A percentile compares a stretch with the other conserved stretches of the same genome.
Evolutionary conservation across 148 eudicot species (phyloP).

Genomic region (Diospyros lotus): DNA sequence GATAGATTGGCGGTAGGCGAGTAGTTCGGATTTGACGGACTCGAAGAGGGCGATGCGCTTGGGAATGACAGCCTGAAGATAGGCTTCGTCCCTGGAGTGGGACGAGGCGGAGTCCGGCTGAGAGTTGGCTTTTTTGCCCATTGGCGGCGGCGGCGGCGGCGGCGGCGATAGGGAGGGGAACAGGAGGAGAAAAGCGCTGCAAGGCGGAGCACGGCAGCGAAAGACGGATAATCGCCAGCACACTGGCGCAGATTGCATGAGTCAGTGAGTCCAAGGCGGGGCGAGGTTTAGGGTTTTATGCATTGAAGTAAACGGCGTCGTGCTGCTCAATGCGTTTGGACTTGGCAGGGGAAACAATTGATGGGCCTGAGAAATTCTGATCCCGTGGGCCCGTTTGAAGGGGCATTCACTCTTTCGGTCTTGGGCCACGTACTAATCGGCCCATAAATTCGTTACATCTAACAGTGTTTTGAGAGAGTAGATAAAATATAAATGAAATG

Average conservation of each 20-base stretch:
- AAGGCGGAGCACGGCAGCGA: slow-evolving; percentile 21
- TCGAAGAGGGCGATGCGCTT: slow-evolving; percentile 51
- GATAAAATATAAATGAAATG: no score
- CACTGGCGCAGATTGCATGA: not conserved
- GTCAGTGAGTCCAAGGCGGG: not conserved
- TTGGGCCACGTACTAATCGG: no score
- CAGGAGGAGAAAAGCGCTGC: not conserved
- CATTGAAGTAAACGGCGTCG: not conserved
- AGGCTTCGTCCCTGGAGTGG: slow-evolving; percentile 51
- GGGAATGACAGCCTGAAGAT: slow-evolving; percentile 52
- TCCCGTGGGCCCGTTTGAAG: not conserved
- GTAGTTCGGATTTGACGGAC: slow-evolving; percentile 37
- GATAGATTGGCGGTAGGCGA: slow-evolving; percentile 29
- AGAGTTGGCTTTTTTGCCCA: slow-evolving; percentile 26
- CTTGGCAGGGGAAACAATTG: not conserved
- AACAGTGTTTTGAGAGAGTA: no score
- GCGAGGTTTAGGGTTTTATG: not conserved
- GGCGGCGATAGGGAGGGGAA: slow-evolving; percentile 1
- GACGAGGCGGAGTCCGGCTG: slow-evolving; percentile 10
- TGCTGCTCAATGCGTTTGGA: not conserved
- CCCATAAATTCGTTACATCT: no score
- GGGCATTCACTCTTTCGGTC: not conserved
- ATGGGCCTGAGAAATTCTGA: not conserved
- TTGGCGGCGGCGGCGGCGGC: slow-evolving; percentile 19
- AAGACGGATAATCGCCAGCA: slow-evolving; percentile 1